Evolutionary conservation across 2,329 filamentous ascomycete species (phyloP).

Genomic region (Trichothecium sympodiale): DNA sequence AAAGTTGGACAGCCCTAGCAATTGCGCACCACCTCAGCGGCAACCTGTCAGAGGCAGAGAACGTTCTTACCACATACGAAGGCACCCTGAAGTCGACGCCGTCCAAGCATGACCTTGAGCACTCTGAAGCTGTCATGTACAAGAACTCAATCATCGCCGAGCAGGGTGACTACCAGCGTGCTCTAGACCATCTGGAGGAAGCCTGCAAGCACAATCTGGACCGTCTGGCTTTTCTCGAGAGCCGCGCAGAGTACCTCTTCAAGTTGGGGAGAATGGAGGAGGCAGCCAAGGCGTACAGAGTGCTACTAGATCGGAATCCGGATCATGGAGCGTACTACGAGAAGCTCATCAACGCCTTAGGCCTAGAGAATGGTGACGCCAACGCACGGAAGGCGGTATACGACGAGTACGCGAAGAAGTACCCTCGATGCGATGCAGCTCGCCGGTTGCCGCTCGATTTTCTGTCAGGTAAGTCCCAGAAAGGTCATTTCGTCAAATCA

Average conservation of each 20-base stretch:
- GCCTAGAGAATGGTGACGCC: constrained; percentile 45
- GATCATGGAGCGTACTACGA: constrained; percentile 84
- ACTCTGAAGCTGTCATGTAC: constrained; percentile 89
- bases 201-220: constrained; percentile 72
- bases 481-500: constrained; percentile 8
- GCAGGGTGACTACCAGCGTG: constrained; percentile 69
- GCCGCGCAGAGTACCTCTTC: constrained; percentile 72
- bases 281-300: constrained; percentile 69
- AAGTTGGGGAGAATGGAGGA: constrained; percentile 66
- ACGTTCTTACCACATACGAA: constrained; percentile 83
- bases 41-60: constrained; percentile 76
- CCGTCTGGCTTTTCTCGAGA: constrained; percentile 73
- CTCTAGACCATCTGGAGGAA: constrained; percentile 74
- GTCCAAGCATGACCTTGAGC: constrained; percentile 70
- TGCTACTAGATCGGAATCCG: constrained; percentile 73
- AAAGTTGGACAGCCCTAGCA: constrained; percentile 96
- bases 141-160: constrained; percentile 94
- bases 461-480: constrained; percentile 47
- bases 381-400: constrained; percentile 61
- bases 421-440: constrained; percentile 73
- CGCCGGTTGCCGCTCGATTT: constrained; percentile 84
- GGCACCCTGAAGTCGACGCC: constrained; percentile 79
- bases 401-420: constrained; percentile 67
- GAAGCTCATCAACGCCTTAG: constrained; percentile 59
- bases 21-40: constrained; percentile 88